phyloP scores from a whole-genome alignment of 805 yeast genomes.

The Sungouiozyma ichnusensis region DNA sequence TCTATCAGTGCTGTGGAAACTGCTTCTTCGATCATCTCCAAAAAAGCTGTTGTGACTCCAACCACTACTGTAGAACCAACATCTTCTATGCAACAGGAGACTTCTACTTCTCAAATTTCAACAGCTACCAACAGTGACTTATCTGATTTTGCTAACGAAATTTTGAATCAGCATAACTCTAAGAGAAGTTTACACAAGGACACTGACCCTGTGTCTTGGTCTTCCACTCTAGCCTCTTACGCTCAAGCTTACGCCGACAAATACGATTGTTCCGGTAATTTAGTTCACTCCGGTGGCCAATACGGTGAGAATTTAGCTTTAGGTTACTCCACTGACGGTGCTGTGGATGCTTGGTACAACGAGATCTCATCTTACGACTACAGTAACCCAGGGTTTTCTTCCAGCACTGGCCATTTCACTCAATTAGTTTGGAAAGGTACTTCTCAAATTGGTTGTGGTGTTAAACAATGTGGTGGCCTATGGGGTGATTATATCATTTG shows the following conservation, averaged over 20 bases:
- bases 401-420: slow-evolving; percentile 58
- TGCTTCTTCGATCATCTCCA: slow-evolving; percentile 1
- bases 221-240: slow-evolving; percentile 33
- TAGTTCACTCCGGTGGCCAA: slow-evolving; percentile 45
- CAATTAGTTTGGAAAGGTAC: slow-evolving; percentile 62
- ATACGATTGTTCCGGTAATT: slow-evolving; percentile 46
- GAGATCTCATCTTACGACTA: slow-evolving; percentile 51
- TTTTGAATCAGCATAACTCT: slow-evolving; percentile 44
- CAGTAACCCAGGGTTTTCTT: slow-evolving; percentile 37
- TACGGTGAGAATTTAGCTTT: slow-evolving; percentile 75
- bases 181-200: slow-evolving; percentile 39
- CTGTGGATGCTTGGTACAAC: slow-evolving; percentile 64
- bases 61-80: slow-evolving; percentile 4
- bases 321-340: slow-evolving; percentile 36
- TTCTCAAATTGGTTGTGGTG: slow-evolving; percentile 57
- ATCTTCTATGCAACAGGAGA: slow-evolving; percentile 6
- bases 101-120: slow-evolving; percentile 14
- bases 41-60: slow-evolving; percentile 2
- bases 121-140: slow-evolving; percentile 6
- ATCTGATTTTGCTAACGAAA: slow-evolving; percentile 25
- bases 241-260: slow-evolving; percentile 42
- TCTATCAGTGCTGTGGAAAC: too few relatives aligned
- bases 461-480: slow-evolving; percentile 43
- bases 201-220: slow-evolving; percentile 38
- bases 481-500: slow-evolving; percentile 62